These are phyloP conservation scores for Middelhovenomyces tepae DNA, from an alignment of 805 yeast genomes.

Conservation along the genomic window DNA sequence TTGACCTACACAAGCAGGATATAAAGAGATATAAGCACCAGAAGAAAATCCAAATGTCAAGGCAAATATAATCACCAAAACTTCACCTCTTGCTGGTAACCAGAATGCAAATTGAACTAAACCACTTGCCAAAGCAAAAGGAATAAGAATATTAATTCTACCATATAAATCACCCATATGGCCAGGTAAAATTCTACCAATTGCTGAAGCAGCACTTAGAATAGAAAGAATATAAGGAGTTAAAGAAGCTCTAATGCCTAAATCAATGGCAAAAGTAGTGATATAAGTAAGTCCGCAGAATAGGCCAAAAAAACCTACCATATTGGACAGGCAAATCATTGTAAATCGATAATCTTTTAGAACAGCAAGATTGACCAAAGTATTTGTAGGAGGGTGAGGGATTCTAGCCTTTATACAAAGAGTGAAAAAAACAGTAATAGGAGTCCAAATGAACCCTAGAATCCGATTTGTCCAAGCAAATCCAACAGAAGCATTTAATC, in stretches of 20 bases:
- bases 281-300: slow-evolving; percentile 27
- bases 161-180: slow-evolving; percentile 40
- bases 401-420: too few species aligned
- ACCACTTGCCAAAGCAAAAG: slow-evolving; percentile 25
- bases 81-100: background rate
- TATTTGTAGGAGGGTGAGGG: too few species aligned
- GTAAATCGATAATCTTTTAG: slow-evolving; percentile 19
- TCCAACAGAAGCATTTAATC: slow-evolving; percentile 37
- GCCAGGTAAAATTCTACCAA: slow-evolving; percentile 42
- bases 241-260: slow-evolving; percentile 7
- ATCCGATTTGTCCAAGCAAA: slow-evolving; percentile 47
- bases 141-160: slow-evolving; percentile 32
- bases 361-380: slow-evolving; percentile 19
- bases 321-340: slow-evolving; percentile 12
- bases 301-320: slow-evolving; percentile 19
- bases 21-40: slow-evolving; percentile 29
- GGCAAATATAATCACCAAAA: slow-evolving; percentile 18
- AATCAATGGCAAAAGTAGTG: slow-evolving; percentile 22
- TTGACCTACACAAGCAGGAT: slow-evolving; percentile 30
- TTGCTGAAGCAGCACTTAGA: background rate
- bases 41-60: slow-evolving; percentile 30
- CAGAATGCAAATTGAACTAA: slow-evolving; percentile 19
- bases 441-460: slow-evolving; percentile 34
- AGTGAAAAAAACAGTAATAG: slow-evolving; percentile 7
- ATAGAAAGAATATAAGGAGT: background rate